Percentiles rank a stretch among this genome's conserved stretches.
phyloP scores from a whole-genome alignment of 495 filamentous ascomycete genomes.

The Penicillium odoratum region DNA sequence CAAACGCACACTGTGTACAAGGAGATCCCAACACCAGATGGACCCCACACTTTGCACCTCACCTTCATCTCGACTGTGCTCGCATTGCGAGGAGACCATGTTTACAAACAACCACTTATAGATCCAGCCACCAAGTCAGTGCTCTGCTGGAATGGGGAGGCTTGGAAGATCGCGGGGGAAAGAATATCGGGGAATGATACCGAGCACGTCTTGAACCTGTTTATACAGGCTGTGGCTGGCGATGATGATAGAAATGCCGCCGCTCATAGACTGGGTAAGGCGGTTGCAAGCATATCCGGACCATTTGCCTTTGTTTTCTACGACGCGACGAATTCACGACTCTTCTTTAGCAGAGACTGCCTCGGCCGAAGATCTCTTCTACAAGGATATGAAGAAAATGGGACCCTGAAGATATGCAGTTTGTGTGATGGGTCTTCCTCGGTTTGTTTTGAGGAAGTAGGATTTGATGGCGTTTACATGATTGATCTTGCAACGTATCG shows the following conservation, averaged over 20 bases:
- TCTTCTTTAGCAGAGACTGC: slow-evolving; percentile 84
- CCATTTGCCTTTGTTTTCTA: slow-evolving; percentile 93
- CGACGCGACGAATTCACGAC: slow-evolving; percentile 55
- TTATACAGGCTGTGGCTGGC: slow-evolving; percentile 49
- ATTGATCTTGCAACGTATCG: slow-evolving; percentile 48
- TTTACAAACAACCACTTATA: slow-evolving; percentile 73
- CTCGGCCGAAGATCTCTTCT: slow-evolving; percentile 85
- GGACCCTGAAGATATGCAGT: slow-evolving; percentile 70
- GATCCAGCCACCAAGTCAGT: slow-evolving; percentile 62
- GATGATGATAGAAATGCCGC: slow-evolving; percentile 17
- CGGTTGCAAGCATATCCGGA: slow-evolving; percentile 67
- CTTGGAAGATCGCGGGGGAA: slow-evolving; percentile 70
- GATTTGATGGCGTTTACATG: slow-evolving; percentile 74
- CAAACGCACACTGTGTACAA: slow-evolving; percentile 33
- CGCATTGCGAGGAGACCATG: slow-evolving; percentile 70
- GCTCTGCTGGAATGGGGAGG: slow-evolving; percentile 99
- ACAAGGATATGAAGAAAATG: slow-evolving; percentile 41
- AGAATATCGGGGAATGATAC: slow-evolving; percentile 73
- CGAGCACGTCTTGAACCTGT: slow-evolving; percentile 62
- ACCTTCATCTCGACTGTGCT: slow-evolving; percentile 83
- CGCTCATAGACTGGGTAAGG: slow-evolving; percentile 44
- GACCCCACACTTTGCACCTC: slow-evolving; percentile 42
- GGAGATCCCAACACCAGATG: slow-evolving; percentile 22
- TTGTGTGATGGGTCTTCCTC: slow-evolving; percentile 58
- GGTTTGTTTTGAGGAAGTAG: slow-evolving; percentile 71